Base-by-base conservation (phyloP, 2,329 filamentous ascomycete genomes). In the Pseudogymnoascus sp. region DNA sequence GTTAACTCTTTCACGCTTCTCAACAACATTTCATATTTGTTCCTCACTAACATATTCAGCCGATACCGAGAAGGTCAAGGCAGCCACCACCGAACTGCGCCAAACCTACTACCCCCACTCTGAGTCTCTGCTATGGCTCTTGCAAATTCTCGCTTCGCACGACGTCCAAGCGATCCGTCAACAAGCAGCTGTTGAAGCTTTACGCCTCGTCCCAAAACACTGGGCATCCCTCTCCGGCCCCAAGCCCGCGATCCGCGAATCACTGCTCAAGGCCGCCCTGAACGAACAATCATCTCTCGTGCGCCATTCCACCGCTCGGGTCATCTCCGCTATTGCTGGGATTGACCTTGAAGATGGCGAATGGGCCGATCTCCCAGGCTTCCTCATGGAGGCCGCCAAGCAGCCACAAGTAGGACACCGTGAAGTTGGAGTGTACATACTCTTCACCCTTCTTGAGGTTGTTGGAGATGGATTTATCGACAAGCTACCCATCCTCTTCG, bases 51-150 rank as follows among this genome's bases (percentile, higher is more conserved):
- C 33, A 31, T 66, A 59, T 61, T 71, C 38, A 96, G 92, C 95
- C 74, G 89, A 96, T 78, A 96, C 92, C 69, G 87, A 90, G 70
- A 87, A 88, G 78, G 88, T 96, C 77, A 96, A 97, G 84, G 86
- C 89, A 69, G 91, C 93, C 67, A 99, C 93, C 16, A 86, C 89
- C 64, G 87, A 92, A 72, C 86, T 98, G 65, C 93, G 96, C 78
- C 95, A 96, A 78, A 90, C 90, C 78, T 98, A 91, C 82, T 98
- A 96, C 81, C 88, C 86, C 72, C 85, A 91, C 70, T 89, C 93
- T 40, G 85, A 92, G 72, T 91, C 91, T 14, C 86, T 98, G 64
- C 83, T 93, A 63, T 86, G 90, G 71, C 88, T 98, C 66, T 85
- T 98, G 69, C 91, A 97, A 78, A 87, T 97, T 72, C 84, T 96